These are phyloP conservation scores for Erodium moschatum DNA, from an alignment of 441 rosid genomes.

Conservation along the genomic window DNA sequence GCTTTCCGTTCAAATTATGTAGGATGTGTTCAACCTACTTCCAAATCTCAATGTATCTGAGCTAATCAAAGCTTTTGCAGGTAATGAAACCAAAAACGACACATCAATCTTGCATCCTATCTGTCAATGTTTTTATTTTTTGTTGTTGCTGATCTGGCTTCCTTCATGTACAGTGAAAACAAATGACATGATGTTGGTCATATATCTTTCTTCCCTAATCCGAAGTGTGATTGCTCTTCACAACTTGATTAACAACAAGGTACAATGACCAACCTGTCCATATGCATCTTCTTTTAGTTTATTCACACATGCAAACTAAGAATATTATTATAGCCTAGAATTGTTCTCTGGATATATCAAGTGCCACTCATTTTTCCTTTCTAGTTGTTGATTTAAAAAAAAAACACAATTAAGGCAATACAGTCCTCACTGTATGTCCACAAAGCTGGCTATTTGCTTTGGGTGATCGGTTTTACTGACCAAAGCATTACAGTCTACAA, in stretches of 20 bases:
- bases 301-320: neutral
- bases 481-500: too few relatives aligned
- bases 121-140: neutral
- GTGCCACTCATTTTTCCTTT: too few relatives aligned
- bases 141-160: conserved; percentile 8
- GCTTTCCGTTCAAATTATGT: conserved; percentile 12
- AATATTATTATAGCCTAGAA: too few relatives aligned
- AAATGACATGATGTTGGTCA: conserved; percentile 60
- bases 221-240: conserved; percentile 55
- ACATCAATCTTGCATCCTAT: neutral
- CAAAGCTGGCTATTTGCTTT: too few relatives aligned
- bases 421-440: too few relatives aligned
- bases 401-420: too few relatives aligned
- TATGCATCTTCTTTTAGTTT: neutral
- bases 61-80: conserved; percentile 69
- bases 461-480: too few relatives aligned
- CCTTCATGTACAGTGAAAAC: conserved; percentile 43
- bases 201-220: conserved; percentile 52
- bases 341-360: too few relatives aligned
- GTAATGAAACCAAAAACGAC: conserved; percentile 24
- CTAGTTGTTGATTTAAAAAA: too few relatives aligned
- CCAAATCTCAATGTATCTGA: conserved; percentile 74
- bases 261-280: conserved; percentile 5
- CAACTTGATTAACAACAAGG: conserved; percentile 62
- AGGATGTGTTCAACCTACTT: conserved; percentile 77